These are phyloP conservation scores for Canna indica DNA, from an alignment of 176 grass and related monocot species.

Conservation along the genomic window DNA sequence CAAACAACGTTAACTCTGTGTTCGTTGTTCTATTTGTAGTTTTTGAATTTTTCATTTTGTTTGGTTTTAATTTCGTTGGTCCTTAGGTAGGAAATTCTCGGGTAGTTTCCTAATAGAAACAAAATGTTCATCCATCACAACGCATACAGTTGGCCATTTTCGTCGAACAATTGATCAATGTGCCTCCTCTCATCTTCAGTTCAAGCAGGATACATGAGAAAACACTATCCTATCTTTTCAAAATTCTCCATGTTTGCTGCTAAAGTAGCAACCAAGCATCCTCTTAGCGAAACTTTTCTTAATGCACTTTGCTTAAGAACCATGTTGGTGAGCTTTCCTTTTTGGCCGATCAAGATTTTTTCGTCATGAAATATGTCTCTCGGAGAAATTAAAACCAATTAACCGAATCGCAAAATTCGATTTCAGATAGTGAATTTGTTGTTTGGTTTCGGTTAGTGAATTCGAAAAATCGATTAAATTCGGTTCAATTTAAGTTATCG, in stretches of 20 bases:
- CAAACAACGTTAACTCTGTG: too few relatives aligned
- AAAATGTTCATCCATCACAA: conserved; percentile 23
- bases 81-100: too few relatives aligned
- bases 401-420: too few relatives aligned
- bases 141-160: conserved; percentile 46
- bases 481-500: too few relatives aligned
- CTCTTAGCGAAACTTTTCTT: conserved; percentile 63
- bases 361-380: conserved; percentile 53
- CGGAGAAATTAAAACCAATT: too few relatives aligned
- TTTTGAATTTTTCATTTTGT: too few relatives aligned
- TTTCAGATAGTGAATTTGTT: too few relatives aligned
- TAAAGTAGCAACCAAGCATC: conserved; percentile 76
- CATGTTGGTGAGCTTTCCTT: conserved; percentile 38
- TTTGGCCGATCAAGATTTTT: conserved; percentile 52
- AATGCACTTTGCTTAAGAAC: conserved; percentile 62
- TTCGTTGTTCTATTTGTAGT: too few relatives aligned
- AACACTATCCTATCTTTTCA: conserved; percentile 48
- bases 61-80: too few relatives aligned
- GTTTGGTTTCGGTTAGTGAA: too few relatives aligned
- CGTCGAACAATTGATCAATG: conserved; percentile 82
- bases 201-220: conserved; percentile 53
- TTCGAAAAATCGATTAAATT: too few relatives aligned
- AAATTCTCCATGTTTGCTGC: conserved; percentile 59
- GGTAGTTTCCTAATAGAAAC: too few relatives aligned
- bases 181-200: conserved; percentile 65